Conservation (phyloP, 1,139 yeast genomes). For the Torulaspora pretoriensis region DNA sequence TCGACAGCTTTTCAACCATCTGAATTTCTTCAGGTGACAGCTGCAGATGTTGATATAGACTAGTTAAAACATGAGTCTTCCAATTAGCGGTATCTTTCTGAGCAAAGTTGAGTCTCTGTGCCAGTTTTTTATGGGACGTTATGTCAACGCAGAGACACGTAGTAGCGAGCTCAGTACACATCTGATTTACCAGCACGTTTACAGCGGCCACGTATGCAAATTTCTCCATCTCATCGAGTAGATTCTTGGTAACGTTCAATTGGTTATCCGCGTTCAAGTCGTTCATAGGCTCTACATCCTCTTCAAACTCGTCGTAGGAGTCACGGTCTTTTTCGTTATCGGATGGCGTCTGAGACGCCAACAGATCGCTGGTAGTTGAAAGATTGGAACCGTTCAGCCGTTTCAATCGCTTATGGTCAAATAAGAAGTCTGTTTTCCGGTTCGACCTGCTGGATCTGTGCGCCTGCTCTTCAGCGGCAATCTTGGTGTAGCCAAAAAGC, state of each 20-base stretch:
- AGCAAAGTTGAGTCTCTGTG: slow-evolving; percentile 59
- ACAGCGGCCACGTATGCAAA: slow-evolving; percentile 89
- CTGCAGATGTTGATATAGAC: slow-evolving; percentile 78
- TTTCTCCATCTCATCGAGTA: slow-evolving; percentile 79
- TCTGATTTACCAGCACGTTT: slow-evolving; percentile 67
- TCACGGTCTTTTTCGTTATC: slow-evolving; percentile 19
- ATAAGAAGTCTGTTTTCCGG: slow-evolving; percentile 77
- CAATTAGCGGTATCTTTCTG: slow-evolving; percentile 82
- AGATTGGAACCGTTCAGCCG: slow-evolving; percentile 20
- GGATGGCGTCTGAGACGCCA: slow-evolving; percentile 19
- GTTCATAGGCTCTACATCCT: slow-evolving; percentile 39
- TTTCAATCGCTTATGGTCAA: slow-evolving; percentile 39
- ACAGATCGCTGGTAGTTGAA: slow-evolving; percentile 8
- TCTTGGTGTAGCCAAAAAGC: slow-evolving; percentile 74
- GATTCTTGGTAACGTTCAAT: slow-evolving; percentile 70
- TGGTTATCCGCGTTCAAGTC: slow-evolving; percentile 56
- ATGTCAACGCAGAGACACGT: slow-evolving; percentile 51
- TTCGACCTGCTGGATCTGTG: slow-evolving; percentile 70
- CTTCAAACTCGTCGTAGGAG: slow-evolving; percentile 38
- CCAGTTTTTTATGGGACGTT: slow-evolving; percentile 43
- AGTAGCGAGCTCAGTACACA: slow-evolving; percentile 74
- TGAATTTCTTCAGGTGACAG: slow-evolving; percentile 65
- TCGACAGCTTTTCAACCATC: slow-evolving; percentile 84
- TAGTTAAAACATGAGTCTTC: slow-evolving; percentile 69
- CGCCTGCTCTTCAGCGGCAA: slow-evolving; percentile 84